Conservation (phyloP, 257 asterid species). For the Mentha longifolia region DNA sequence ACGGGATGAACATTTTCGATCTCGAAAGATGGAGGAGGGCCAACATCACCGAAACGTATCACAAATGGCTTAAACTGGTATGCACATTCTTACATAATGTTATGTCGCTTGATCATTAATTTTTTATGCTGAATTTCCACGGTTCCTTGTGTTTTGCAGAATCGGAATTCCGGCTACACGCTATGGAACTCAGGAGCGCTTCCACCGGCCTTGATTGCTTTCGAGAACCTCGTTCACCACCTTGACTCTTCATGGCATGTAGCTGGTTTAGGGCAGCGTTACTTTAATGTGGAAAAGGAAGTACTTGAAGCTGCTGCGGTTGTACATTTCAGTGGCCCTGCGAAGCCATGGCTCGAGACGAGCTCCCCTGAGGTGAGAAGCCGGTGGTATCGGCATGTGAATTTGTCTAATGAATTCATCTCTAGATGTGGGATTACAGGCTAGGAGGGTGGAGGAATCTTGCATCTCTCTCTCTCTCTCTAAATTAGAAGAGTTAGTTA, state of each 20-base stretch:
- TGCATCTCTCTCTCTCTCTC: background rate
- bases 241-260: constrained; percentile 76
- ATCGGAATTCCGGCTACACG: constrained; percentile 57
- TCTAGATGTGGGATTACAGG: constrained; percentile 58
- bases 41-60: constrained; percentile 64
- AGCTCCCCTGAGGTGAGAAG: constrained; percentile 54
- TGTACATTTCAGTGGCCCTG: constrained; percentile 89
- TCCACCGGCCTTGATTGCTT: constrained; percentile 81
- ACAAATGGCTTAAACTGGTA: constrained; percentile 83
- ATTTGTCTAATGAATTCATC: constrained; percentile 57
- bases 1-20: constrained; percentile 78
- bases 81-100: constrained; percentile 19
- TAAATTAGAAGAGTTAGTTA: background rate
- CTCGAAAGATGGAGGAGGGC: constrained; percentile 74
- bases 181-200: constrained; percentile 82
- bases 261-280: constrained; percentile 70
- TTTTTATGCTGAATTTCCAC: background rate
- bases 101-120: background rate
- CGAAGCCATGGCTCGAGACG: constrained; percentile 88
- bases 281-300: constrained; percentile 32
- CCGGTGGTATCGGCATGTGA: constrained; percentile 67
- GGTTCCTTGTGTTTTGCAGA: constrained; percentile 43
- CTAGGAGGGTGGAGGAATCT: constrained; percentile 14
- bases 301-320: constrained; percentile 57
- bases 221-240: constrained; percentile 59